Percentiles rank a stretch among this genome's conserved stretches.
Conservation (phyloP, 129 eudicot genomes). For the Helichrysum umbraculigerum region DNA sequence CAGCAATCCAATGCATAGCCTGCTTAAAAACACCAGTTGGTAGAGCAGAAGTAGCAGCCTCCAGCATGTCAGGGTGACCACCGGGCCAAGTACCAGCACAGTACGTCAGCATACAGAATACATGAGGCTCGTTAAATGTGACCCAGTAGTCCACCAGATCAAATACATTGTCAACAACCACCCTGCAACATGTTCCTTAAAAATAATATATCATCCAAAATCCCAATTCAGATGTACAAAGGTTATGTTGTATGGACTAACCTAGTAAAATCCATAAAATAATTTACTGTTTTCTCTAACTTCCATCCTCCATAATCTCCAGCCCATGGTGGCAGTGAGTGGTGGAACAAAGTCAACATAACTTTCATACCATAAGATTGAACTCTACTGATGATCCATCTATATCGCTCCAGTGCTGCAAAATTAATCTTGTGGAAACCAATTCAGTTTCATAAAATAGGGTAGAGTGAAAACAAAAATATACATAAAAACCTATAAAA, state of each 20-base stretch:
- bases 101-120: slow-evolving; percentile 87
- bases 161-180: slow-evolving; percentile 75
- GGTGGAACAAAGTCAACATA: slow-evolving; percentile 96
- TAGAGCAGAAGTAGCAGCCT: slow-evolving; percentile 90
- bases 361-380: slow-evolving; percentile 95
- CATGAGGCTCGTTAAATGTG: slow-evolving; percentile 96
- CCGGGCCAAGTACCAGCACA: slow-evolving; percentile 99
- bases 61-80: slow-evolving; percentile 96
- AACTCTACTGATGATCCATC: slow-evolving; percentile 83
- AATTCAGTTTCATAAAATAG: slow-evolving; percentile 10
- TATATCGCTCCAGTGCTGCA: slow-evolving; percentile 96
- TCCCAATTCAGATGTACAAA: not conserved
- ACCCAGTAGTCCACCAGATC: slow-evolving; percentile 97
- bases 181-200: slow-evolving; percentile 49
- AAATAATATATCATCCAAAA: slow-evolving; percentile 4
- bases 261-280: slow-evolving; percentile 98
- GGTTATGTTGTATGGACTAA: slow-evolving; percentile 20
- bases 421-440: slow-evolving; percentile 61
- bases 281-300: slow-evolving; percentile 81
- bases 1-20: slow-evolving; percentile 84
- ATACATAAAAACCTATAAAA: not conserved
- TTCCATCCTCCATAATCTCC: slow-evolving; percentile 99
- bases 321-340: slow-evolving; percentile 99
- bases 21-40: slow-evolving; percentile 87
- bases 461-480: not conserved